Percentiles rank a stretch among this genome's conserved stretches.
These are phyloP conservation scores for Talaromyces adpressus DNA, from an alignment of 495 filamentous ascomycete species.

Conservation along the genomic window DNA sequence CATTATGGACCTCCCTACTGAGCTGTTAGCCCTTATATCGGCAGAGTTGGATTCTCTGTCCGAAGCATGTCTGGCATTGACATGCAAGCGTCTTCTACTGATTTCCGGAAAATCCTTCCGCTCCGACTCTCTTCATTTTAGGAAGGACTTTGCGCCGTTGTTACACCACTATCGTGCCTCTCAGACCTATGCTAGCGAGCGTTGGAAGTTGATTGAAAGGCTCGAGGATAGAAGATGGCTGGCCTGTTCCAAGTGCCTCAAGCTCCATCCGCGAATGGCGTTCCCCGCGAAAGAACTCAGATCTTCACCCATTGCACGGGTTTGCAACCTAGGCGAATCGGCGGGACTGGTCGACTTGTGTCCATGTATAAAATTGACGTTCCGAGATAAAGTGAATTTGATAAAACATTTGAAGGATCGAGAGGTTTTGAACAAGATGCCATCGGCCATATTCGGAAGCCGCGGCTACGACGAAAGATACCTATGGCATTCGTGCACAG, in stretches of 20 bases:
- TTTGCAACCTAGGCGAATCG: conserved; percentile 32
- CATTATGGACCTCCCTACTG: conserved; percentile 37
- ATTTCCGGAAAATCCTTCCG: conserved; percentile 29
- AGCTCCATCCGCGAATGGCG: conserved; percentile 32
- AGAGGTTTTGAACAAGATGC: conserved; percentile 19
- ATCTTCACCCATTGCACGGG: conserved; percentile 28
- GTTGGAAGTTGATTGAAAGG: conserved; percentile 36
- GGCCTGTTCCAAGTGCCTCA: conserved; percentile 37
- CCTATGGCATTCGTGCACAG: conserved; percentile 40
- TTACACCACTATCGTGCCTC: conserved; percentile 39
- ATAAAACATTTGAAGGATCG: conserved; percentile 28
- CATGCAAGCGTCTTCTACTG: conserved; percentile 35
- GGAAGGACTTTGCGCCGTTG: conserved; percentile 37
- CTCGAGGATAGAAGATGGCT: conserved; percentile 35
- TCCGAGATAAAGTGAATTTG: conserved; percentile 34
- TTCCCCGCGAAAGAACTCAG: conserved; percentile 31
- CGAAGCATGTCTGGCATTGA: conserved; percentile 35
- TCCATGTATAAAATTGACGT: conserved; percentile 42
- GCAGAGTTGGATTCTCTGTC: conserved; percentile 32
- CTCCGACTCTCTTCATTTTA: conserved; percentile 33
- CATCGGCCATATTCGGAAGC: conserved; percentile 26
- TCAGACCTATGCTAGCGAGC: conserved; percentile 32
- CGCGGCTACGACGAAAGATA: conserved; percentile 24
- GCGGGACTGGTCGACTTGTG: conserved; percentile 40
- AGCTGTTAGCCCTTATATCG: conserved; percentile 35